A percentile compares a stretch with the other conserved stretches of the same genome.
phyloP scores from a whole-genome alignment of 768 basidiomycete species.

The Lyophyllum semitale region DNA sequence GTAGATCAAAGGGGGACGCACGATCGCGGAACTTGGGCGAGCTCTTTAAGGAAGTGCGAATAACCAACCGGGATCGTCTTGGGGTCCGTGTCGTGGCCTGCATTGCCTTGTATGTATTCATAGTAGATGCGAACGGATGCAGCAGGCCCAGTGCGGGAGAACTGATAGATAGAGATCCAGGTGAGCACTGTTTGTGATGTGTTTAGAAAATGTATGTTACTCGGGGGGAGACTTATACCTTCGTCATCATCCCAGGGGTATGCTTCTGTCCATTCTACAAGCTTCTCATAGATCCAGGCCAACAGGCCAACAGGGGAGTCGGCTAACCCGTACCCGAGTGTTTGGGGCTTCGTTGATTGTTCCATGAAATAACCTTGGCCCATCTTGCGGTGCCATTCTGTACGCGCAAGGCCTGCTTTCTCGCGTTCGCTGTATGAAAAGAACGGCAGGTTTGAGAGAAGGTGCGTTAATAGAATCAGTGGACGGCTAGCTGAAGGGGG shows the following conservation, averaged over 20 bases:
- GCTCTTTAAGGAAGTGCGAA: conserved; percentile 50
- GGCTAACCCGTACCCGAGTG: conserved; percentile 52
- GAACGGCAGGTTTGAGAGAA: conserved; percentile 22
- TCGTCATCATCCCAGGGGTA: conserved; percentile 57
- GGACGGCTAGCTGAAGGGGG: conserved; percentile 25
- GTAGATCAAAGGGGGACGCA: not conserved
- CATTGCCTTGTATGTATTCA: conserved; percentile 34
- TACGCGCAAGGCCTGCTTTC: conserved; percentile 31
- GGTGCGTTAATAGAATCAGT: conserved; percentile 23
- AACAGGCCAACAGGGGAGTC: conserved; percentile 60
- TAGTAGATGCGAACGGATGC: conserved; percentile 61
- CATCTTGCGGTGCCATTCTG: conserved; percentile 26
- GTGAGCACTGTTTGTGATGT: conserved; percentile 46
- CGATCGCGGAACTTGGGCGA: conserved; percentile 23
- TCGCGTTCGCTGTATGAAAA: conserved; percentile 29
- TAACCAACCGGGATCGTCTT: conserved; percentile 48
- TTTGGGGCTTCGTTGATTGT: conserved; percentile 53
- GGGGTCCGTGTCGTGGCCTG: conserved; percentile 3
- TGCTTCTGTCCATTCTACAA: conserved; percentile 48
- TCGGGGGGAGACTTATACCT: conserved; percentile 28
- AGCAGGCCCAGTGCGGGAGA: conserved; percentile 59
- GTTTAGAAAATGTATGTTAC: not conserved
- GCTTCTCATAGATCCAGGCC: conserved; percentile 57
- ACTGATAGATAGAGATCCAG: conserved; percentile 62
- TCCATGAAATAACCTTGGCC: conserved; percentile 38